Percentiles rank a stretch among this genome's conserved stretches.
These are phyloP conservation scores for Calonectria honghensis DNA, from an alignment of 2,329 filamentous ascomycete genomes.

Conservation along the genomic window DNA sequence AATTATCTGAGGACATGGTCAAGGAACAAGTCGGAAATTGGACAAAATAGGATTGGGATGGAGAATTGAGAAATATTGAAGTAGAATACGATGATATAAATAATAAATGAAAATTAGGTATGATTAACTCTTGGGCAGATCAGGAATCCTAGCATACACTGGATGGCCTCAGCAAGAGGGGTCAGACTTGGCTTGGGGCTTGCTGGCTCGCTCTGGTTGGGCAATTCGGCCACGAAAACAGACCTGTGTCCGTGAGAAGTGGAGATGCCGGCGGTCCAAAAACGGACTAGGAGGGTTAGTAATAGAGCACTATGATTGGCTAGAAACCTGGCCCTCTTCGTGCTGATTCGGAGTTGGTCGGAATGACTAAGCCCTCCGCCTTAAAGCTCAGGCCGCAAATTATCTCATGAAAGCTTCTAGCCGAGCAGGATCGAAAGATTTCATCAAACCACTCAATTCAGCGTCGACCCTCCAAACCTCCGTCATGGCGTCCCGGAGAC, in stretches of 20 bases:
- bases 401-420: slow-evolving; percentile 67
- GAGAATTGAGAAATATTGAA: neutral
- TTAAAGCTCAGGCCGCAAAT: slow-evolving; percentile 66
- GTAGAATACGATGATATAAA: neutral
- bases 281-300: slow-evolving; percentile 57
- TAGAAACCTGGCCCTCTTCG: slow-evolving; percentile 37
- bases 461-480: slow-evolving; percentile 70
- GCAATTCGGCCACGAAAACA: slow-evolving; percentile 47
- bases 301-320: slow-evolving; percentile 62
- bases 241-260: slow-evolving; percentile 41
- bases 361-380: slow-evolving; percentile 63
- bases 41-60: neutral
- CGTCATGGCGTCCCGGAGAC: slow-evolving; percentile 95
- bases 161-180: slow-evolving; percentile 14
- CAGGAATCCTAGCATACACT: slow-evolving; percentile 10
- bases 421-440: slow-evolving; percentile 68
- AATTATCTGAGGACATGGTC: slow-evolving; percentile 56
- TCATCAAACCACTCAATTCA: slow-evolving; percentile 75
- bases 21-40: slow-evolving; percentile 36
- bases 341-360: slow-evolving; percentile 64
- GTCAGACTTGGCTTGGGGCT: slow-evolving; percentile 35
- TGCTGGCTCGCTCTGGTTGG: slow-evolving; percentile 30
- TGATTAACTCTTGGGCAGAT: neutral
- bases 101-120: neutral
- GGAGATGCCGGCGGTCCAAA: slow-evolving; percentile 42